Evolutionary conservation across 257 asterid genomes (phyloP).

Genomic region (Apocynum venetum): DNA sequence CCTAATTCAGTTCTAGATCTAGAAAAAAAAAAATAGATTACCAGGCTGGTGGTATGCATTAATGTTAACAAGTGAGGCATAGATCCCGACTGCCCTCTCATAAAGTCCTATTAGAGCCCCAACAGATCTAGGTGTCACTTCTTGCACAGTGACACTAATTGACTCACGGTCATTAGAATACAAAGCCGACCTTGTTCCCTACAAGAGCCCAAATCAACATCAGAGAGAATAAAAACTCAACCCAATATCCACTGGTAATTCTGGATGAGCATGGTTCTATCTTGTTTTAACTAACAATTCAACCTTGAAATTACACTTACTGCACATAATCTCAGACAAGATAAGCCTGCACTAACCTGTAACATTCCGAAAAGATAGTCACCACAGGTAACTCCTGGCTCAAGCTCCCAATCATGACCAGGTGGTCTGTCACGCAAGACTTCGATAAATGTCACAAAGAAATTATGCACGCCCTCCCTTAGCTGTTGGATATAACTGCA

Average conservation of each 20-base stretch:
- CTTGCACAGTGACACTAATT: slow-evolving; percentile 92
- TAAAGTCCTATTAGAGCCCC: slow-evolving; percentile 96
- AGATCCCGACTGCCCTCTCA: slow-evolving; percentile 96
- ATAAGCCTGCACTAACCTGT: slow-evolving; percentile 43
- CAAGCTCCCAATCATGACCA: slow-evolving; percentile 99
- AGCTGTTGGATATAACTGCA: slow-evolving; percentile 95
- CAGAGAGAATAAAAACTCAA: not conserved
- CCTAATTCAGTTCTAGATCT: not conserved
- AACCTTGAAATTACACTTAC: not conserved
- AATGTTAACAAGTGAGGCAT: slow-evolving; percentile 87
- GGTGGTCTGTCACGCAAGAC: slow-evolving; percentile 98
- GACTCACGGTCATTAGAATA: slow-evolving; percentile 89
- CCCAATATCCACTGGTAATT: too few relatives aligned
- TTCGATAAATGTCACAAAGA: slow-evolving; percentile 92
- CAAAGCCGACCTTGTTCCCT: slow-evolving; percentile 98
- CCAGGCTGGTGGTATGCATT: slow-evolving; percentile 99
- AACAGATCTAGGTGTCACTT: slow-evolving; percentile 94
- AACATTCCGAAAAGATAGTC: slow-evolving; percentile 96
- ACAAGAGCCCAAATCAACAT: slow-evolving; percentile 14
- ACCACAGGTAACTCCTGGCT: slow-evolving; percentile 97
- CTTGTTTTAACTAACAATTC: not conserved
- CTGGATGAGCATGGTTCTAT: not conserved
- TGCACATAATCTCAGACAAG: not conserved
- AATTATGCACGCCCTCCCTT: slow-evolving; percentile 95
- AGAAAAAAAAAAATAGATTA: slow-evolving; percentile 23